phyloP scores from a whole-genome alignment of 2,329 filamentous ascomycete species.

The Aspergillus sp. region DNA sequence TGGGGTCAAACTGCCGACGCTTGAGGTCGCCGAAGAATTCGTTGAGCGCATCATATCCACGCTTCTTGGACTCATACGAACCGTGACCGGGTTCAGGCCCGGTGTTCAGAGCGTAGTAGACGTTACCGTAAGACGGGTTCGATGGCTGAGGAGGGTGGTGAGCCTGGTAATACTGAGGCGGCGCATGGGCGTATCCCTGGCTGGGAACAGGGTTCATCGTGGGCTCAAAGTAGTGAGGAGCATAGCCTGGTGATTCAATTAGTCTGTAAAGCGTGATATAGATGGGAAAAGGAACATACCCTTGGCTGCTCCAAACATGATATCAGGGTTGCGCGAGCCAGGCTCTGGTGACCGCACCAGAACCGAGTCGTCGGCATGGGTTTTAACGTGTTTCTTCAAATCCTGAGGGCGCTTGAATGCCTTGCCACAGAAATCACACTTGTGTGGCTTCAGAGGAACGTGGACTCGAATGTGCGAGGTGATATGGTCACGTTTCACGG shows the following conservation, averaged over 20 bases:
- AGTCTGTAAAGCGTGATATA: slow-evolving; percentile 1
- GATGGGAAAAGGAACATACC: slow-evolving; percentile 23
- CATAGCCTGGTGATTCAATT: slow-evolving; percentile 25
- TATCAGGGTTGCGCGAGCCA: slow-evolving; percentile 46
- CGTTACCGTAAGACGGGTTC: slow-evolving; percentile 64
- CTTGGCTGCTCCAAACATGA: slow-evolving; percentile 41
- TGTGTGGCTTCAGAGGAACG: slow-evolving; percentile 98
- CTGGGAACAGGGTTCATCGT: slow-evolving; percentile 50
- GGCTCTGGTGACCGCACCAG: slow-evolving; percentile 64
- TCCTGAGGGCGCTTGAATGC: slow-evolving; percentile 99
- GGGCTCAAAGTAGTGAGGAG: slow-evolving; percentile 57
- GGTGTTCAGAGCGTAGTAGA: slow-evolving; percentile 74
- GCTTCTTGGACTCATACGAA: slow-evolving; percentile 72
- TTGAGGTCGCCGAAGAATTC: slow-evolving; percentile 94
- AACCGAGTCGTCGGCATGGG: slow-evolving; percentile 92
- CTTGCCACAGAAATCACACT: slow-evolving; percentile 98
- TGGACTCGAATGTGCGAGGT: slow-evolving; percentile 98
- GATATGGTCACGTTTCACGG: slow-evolving; percentile 98
- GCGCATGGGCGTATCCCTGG: slow-evolving; percentile 42
- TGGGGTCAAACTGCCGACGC: slow-evolving; percentile 83
- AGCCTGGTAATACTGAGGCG: slow-evolving; percentile 54
- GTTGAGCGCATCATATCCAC: slow-evolving; percentile 82
- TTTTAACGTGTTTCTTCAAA: slow-evolving; percentile 99
- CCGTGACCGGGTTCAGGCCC: slow-evolving; percentile 64
- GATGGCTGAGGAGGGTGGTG: slow-evolving; percentile 55